Evolutionary conservation across 2,329 filamentous ascomycete genomes (phyloP), one percentile per base, ranked within the genome.

Genomic region (Pseudogymnoascus sp.): DNA sequence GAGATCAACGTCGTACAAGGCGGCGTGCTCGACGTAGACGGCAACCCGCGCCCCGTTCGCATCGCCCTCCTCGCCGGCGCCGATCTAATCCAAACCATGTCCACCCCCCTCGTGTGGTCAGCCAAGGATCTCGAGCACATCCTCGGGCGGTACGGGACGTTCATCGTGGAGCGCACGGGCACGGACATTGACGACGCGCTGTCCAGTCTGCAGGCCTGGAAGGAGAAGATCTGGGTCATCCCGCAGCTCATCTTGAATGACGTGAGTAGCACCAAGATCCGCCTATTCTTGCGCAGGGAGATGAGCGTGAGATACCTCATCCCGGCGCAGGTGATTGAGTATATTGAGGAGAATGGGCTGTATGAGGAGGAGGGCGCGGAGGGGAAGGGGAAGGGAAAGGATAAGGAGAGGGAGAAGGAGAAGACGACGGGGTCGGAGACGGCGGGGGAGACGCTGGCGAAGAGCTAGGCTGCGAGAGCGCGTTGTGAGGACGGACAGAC

Each of bases 101-200:
- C 15, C 64, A 82, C 80, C 2, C 84, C 84, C 1, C 86, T 85
- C 2, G 84, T 97, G 1, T 97, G 93, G 93, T 89, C 87, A 58
- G 80, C 85, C 53, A 82, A 87, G 64, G 93, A 97, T 80, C 78
- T 97, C 61, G 88, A 94, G 68, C 89, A 95, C 68, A 97, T 97
- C 63, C 78, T 97, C 18, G 60, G 64, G 8, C 83, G 87, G 71
- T 96, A 89, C 70, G 90, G 90, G 43, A 86, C 88, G 30, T 91
- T 95, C 72, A 89, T 93, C 63, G 82, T 95, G n/a, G 89, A 97
- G 78, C 85, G 93, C 63, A 87, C 86, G 39, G 92, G 91, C 43
- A 96, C 91, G 20, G 90, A 96, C 69, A 88, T 95, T 58, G 89
- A 96, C 64, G 89, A 95, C 70, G 91, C 92, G 1, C 80, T 96